These are phyloP conservation scores for Wickerhamiella sorbophila DNA, from an alignment of 805 yeast species.

Conservation along the genomic window DNA sequence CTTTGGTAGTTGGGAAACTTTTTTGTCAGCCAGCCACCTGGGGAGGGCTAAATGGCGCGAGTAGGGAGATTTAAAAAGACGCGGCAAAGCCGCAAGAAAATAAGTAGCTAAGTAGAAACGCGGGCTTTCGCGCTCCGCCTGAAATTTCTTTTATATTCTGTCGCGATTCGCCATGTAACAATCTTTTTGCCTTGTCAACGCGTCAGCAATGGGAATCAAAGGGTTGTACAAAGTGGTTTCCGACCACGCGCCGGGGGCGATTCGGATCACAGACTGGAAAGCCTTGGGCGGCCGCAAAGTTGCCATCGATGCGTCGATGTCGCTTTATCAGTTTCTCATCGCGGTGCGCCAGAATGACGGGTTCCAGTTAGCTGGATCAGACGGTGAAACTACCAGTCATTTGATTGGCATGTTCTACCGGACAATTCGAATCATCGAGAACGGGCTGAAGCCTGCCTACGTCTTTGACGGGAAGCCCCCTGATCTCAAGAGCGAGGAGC, in stretches of 20 bases:
- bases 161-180: no score
- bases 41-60: no score
- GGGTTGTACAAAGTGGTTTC: slow-evolving; percentile 71
- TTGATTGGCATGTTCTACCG: slow-evolving; percentile 93
- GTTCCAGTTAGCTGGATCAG: slow-evolving; percentile 72
- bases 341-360: slow-evolving; percentile 97
- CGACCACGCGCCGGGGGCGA: slow-evolving; percentile 80
- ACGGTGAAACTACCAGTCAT: slow-evolving; percentile 85
- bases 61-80: no score
- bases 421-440: slow-evolving; percentile 75
- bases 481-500: slow-evolving; percentile 78
- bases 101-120: no score
- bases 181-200: neutral
- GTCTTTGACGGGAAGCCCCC: slow-evolving; percentile 99
- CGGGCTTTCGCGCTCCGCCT: no score
- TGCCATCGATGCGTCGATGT: slow-evolving; percentile 87
- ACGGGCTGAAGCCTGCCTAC: slow-evolving; percentile 91
- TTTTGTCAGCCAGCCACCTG: neutral
- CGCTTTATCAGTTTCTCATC: slow-evolving; percentile 84
- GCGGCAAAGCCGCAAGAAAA: no score
- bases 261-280: slow-evolving; percentile 67
- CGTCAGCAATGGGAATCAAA: slow-evolving; percentile 23
- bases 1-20: neutral
- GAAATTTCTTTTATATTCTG: no score
- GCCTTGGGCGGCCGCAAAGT: slow-evolving; percentile 84